Evolutionary conservation across 2,329 filamentous ascomycete species (phyloP).

Genomic region (Fusarium sp.): DNA sequence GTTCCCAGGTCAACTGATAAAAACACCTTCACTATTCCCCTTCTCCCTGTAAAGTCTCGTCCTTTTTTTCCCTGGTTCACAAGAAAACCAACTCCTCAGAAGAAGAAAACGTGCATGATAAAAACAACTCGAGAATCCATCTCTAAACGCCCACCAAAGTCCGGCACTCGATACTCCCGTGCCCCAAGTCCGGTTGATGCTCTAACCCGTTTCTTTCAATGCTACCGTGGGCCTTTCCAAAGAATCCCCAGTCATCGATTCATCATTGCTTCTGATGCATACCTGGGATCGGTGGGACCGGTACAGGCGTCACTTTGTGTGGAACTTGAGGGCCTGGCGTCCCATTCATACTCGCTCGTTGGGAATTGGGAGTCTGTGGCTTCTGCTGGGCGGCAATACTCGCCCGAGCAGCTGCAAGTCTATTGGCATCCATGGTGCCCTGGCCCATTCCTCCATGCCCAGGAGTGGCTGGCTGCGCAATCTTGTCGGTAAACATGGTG

Average conservation of each 20-base stretch:
- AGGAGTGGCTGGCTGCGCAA: conserved; percentile 57
- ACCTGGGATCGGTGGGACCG: conserved; percentile 54
- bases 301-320: conserved; percentile 56
- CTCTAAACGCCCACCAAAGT: conserved; percentile 42
- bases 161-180: conserved; percentile 12
- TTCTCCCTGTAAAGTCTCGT: conserved; percentile 18
- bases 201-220: conserved; percentile 12
- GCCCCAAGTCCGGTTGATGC: neutral
- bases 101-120: conserved; percentile 23
- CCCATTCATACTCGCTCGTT: conserved; percentile 48
- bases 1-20: conserved; percentile 17
- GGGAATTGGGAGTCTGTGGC: conserved; percentile 49
- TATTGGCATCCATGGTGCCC: conserved; percentile 45
- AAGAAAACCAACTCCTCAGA: conserved; percentile 33
- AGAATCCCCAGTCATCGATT: conserved; percentile 2
- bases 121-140: conserved; percentile 38
- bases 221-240: conserved; percentile 9
- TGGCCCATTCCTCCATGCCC: conserved; percentile 30
- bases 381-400: conserved; percentile 50
- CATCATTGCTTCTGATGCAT: conserved; percentile 46
- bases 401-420: conserved; percentile 49
- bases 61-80: conserved; percentile 33
- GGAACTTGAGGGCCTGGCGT: conserved; percentile 49
- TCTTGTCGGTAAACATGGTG: conserved; percentile 53
- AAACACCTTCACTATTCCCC: conserved; percentile 4